These are phyloP conservation scores for Triangularia verruculosa DNA, from an alignment of 2,329 filamentous ascomycete genomes.

Conservation along the genomic window DNA sequence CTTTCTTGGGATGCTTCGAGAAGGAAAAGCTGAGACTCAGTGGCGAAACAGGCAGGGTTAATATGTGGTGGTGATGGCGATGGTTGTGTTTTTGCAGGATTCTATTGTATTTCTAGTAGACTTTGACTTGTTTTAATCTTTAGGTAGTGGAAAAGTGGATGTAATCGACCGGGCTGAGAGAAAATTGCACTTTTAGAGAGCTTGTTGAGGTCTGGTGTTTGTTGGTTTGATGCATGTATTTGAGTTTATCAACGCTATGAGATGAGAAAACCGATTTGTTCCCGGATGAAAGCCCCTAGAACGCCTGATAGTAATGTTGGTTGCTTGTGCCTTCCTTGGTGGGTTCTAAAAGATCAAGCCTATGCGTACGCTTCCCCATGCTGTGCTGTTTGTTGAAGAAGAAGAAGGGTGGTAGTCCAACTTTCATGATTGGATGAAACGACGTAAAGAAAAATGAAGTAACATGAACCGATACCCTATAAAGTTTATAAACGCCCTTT, in stretches of 20 bases:
- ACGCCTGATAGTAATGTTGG: background rate
- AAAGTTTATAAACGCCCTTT: background rate
- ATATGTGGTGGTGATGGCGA: background rate
- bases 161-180: background rate
- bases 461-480: background rate
- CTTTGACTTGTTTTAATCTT: background rate
- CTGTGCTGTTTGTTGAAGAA: background rate
- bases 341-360: background rate
- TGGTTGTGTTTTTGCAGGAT: background rate
- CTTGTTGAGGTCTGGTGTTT: background rate
- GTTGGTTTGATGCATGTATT: background rate
- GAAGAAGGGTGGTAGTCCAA: background rate
- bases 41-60: background rate
- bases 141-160: background rate
- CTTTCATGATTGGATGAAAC: background rate
- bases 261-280: background rate
- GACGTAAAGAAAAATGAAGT: background rate
- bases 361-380: background rate
- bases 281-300: background rate
- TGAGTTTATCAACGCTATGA: background rate
- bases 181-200: no score
- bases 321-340: background rate
- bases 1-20: background rate
- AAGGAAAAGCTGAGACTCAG: background rate
- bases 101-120: background rate